Percentiles rank a stretch among this genome's conserved stretches.
phyloP scores from a whole-genome alignment of 352 stramenopile species.

The Lagenidium sp. region DNA sequence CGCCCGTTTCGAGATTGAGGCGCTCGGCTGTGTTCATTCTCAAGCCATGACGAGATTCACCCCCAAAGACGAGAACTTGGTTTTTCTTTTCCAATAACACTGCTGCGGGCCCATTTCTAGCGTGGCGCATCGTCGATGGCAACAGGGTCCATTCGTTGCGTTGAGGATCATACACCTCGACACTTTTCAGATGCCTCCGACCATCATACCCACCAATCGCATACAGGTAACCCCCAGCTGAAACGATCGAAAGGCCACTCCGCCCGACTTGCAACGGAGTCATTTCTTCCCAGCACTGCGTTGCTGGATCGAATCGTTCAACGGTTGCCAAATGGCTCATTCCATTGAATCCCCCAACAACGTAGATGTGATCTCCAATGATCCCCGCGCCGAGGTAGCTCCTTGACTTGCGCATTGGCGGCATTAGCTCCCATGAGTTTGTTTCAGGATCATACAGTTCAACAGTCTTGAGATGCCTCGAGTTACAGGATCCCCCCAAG shows the following conservation, averaged over 20 bases:
- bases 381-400: conserved; percentile 55
- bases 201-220: conserved; percentile 69
- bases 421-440: conserved; percentile 38
- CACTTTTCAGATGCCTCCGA: conserved; percentile 46
- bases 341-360: conserved; percentile 62
- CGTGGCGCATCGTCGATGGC: conserved; percentile 34
- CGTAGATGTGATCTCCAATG: conserved; percentile 46
- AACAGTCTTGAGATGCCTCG: conserved; percentile 44
- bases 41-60: conserved; percentile 51
- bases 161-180: conserved; percentile 48
- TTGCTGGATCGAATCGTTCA: conserved; percentile 41
- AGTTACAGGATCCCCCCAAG: conserved; percentile 46
- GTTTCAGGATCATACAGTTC: conserved; percentile 43
- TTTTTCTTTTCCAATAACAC: conserved; percentile 36
- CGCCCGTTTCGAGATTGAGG: conserved; percentile 25
- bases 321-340: conserved; percentile 42
- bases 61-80: conserved; percentile 53
- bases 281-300: conserved; percentile 40
- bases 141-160: conserved; percentile 35
- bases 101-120: conserved; percentile 50
- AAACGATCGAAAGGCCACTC: conserved; percentile 46
- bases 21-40: conserved; percentile 56
- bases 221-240: conserved; percentile 35
- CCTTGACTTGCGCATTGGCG: conserved; percentile 41
- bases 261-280: conserved; percentile 36